Evolutionary conservation across 2,329 filamentous ascomycete species (phyloP).

Genomic region (Stagonosporopsis tanaceti): DNA sequence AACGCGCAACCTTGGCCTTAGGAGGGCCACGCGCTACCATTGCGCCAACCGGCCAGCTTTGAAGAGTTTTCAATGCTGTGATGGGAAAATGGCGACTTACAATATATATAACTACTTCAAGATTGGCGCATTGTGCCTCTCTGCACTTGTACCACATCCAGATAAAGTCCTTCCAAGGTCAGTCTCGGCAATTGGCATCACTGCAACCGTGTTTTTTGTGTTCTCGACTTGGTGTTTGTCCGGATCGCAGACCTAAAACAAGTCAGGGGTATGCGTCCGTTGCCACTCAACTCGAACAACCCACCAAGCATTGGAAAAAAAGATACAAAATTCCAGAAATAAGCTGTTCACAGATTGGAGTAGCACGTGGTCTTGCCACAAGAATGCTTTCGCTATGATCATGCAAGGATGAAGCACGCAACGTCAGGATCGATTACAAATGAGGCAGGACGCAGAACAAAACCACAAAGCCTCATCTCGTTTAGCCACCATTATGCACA

Average conservation of each 20-base stretch:
- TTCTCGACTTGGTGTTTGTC: neutral
- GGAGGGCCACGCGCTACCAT: conserved; percentile 52
- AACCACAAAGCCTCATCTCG: conserved; percentile 9
- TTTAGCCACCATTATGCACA: conserved; percentile 9
- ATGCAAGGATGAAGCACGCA: conserved; percentile 15
- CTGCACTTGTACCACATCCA: too few relatives aligned
- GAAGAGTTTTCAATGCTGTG: conserved; percentile 14
- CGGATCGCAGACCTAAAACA: neutral
- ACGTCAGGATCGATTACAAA: conserved; percentile 18
- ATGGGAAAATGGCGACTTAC: conserved; percentile 3
- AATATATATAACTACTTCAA: neutral
- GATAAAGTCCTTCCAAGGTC: neutral
- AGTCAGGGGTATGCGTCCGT: conserved; percentile 1
- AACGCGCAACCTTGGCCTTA: conserved; percentile 51
- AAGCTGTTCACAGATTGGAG: neutral
- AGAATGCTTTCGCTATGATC: neutral
- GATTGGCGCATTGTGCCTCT: too few relatives aligned
- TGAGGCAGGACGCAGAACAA: conserved; percentile 3
- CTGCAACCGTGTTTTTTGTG: neutral
- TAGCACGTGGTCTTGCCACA: neutral
- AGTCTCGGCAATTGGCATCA: neutral
- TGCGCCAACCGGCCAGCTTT: conserved; percentile 46
- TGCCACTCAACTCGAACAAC: neutral
- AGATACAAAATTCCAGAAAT: too few relatives aligned
- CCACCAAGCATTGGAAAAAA: neutral